These are phyloP conservation scores for Melampsora abietis-canadensis DNA, from an alignment of 1,284 basidiomycete species.

Conservation along the genomic window DNA sequence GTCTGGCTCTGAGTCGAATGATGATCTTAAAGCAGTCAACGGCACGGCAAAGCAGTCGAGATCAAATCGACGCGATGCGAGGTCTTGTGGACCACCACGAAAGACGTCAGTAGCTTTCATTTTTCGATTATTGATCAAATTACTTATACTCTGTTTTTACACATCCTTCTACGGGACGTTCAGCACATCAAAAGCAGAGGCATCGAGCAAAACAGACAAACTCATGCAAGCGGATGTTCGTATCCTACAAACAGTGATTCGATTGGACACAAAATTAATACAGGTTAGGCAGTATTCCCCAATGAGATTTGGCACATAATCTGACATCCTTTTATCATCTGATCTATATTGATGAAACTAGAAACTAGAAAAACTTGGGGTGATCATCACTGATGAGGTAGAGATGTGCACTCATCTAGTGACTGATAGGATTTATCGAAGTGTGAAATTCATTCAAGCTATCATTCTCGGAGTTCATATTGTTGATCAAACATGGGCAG, in stretches of 20 bases:
- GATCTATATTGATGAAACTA: neutral
- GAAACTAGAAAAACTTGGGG: slow-evolving; percentile 29
- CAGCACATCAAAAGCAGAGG: neutral
- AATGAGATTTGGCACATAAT: neutral
- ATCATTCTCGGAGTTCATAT: slow-evolving; percentile 20
- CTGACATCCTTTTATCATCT: neutral
- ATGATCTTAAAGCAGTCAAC: too few relatives aligned
- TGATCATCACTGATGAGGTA: slow-evolving; percentile 7
- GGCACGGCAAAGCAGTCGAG: too few relatives aligned
- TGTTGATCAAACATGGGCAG: slow-evolving; percentile 30
- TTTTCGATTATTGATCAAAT: too few relatives aligned
- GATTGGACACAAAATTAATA: neutral
- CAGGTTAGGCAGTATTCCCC: neutral
- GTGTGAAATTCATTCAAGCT: slow-evolving; percentile 22
- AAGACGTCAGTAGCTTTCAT: too few relatives aligned
- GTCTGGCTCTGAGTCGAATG: too few relatives aligned
- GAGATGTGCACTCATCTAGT: slow-evolving; percentile 22
- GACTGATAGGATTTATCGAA: slow-evolving; percentile 22
- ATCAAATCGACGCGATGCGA: too few relatives aligned
- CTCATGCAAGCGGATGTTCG: neutral
- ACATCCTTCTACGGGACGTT: too few relatives aligned
- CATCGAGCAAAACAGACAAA: neutral
- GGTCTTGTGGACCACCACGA: too few relatives aligned
- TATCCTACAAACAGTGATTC: neutral
- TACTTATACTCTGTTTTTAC: too few relatives aligned